Evolutionary conservation across 306 rosid genomes (phyloP), one percentile per base, ranked within the genome.

Genomic region (Clitoria ternatea): DNA sequence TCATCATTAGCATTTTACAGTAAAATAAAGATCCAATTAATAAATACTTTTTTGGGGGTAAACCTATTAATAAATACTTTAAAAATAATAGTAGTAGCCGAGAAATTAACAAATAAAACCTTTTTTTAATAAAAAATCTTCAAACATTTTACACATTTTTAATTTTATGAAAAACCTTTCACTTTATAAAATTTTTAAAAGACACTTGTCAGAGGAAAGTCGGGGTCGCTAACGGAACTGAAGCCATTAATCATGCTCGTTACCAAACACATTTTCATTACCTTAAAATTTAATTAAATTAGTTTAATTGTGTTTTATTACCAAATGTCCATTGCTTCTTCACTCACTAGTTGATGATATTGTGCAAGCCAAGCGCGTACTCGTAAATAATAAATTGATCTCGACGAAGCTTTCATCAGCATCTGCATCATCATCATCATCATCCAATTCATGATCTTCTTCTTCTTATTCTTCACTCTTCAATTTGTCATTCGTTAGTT

Each of bases 301-400:
- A 47, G 14, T 15, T 29, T 10, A 35, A 1, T 56, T 24, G 15
- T 27, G 50, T 44, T 17, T 43, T 22, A 49, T 30, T 27, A 61
- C 56, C 47, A 72, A 18, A 63, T 55, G 5, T 53, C 24, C 48
- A 19, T 65, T 42, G 73, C 44, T 64, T 19, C 66, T 40, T 42
- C 64, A n/a, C 52, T 48, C 23, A 48, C 45, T 8, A 36, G 29
- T 17, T 9, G 4, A 42, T 20, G n/a, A n/a, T n/a, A n/a, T n/a
- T n/a, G 39, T 77, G 17, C 66, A 29, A 30, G 29, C 12, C 40
- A 40, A 35, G 32, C 75, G 81, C 81, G 67, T 70, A 32, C 44
- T 22, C 6, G 18, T n/a, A 42, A 37, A 35, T 10, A 29, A 42
- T 30, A 11, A 42, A 39, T 29, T 19, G 27, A 47, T 18, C 4